Conservation (phyloP, 1,139 yeast genomes). For the Blastobotrys illinoisensis region DNA sequence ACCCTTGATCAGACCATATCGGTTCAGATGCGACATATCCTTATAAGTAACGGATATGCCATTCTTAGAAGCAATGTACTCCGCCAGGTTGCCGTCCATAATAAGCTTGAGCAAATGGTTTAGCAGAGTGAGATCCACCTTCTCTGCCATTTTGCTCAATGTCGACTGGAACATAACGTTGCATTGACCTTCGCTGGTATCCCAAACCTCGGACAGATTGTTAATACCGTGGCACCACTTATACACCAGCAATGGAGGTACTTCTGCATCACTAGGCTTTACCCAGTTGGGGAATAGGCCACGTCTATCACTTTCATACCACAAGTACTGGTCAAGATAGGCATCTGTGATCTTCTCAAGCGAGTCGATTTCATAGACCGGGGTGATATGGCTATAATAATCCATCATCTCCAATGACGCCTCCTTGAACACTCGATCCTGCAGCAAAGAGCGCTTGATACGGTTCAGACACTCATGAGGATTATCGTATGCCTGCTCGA, state of each 20-base stretch:
- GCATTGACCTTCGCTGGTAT: constrained; percentile 63
- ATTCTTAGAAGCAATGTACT: constrained; percentile 88
- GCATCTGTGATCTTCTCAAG: constrained; percentile 95
- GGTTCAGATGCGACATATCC: constrained; percentile 93
- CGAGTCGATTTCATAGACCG: constrained; percentile 86
- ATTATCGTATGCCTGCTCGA: constrained; percentile 94
- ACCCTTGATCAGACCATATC: constrained; percentile 82
- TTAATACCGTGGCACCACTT: constrained; percentile 97
- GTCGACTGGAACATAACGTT: constrained; percentile 81
- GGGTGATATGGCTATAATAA: constrained; percentile 74
- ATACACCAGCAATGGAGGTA: constrained; percentile 85
- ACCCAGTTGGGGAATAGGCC: constrained; percentile 92
- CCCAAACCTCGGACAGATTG: constrained; percentile 75
- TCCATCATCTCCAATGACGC: constrained; percentile 89
- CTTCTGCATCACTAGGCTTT: constrained; percentile 90
- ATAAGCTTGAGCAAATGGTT: constrained; percentile 75
- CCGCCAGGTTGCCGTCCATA: constrained; percentile 89
- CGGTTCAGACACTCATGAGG: constrained; percentile 91
- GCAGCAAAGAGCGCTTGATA: constrained; percentile 72
- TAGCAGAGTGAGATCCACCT: constrained; percentile 79
- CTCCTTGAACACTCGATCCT: constrained; percentile 91
- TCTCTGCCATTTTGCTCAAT: constrained; percentile 67
- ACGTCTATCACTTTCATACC: constrained; percentile 92
- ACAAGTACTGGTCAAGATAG: constrained; percentile 86
- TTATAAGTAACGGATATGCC: constrained; percentile 78